Conservation (phyloP, 2,329 filamentous ascomycete species). For the Cryphonectria japonica region DNA sequence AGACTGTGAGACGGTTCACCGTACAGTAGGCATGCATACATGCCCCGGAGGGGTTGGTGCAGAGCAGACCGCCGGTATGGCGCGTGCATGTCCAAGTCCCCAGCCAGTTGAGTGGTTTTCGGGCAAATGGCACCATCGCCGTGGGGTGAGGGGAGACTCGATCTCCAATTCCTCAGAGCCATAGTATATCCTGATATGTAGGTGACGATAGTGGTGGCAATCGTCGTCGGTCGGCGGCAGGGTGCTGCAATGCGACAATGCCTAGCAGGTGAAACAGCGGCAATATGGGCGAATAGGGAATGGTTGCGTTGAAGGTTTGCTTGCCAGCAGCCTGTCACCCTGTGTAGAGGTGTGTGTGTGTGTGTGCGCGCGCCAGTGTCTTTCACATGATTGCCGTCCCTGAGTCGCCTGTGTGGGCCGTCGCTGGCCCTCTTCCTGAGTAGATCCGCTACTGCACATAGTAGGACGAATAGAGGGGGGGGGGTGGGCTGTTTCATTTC, state of each 20-base stretch:
- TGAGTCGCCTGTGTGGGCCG: not conserved
- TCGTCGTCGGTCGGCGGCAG: not conserved
- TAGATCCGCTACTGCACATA: not conserved
- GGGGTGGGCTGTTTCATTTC: not conserved
- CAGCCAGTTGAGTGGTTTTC: not conserved
- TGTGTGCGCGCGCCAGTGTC: not conserved
- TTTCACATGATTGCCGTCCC: not conserved
- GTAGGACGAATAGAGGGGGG: not conserved
- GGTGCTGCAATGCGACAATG: not conserved
- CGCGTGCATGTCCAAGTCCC: not conserved
- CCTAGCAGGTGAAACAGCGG: not conserved
- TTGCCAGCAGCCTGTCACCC: not conserved
- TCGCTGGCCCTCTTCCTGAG: not conserved
- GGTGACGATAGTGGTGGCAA: not conserved
- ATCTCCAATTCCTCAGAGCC: not conserved
- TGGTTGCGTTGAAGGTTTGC: not conserved
- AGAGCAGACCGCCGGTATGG: constrained; percentile 12
- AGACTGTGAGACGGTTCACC: constrained; percentile 8
- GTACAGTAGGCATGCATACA: constrained; percentile 9
- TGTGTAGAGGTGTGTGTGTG: not conserved
- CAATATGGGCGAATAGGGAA: constrained; percentile 1
- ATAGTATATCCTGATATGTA: not conserved
- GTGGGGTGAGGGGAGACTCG: not conserved
- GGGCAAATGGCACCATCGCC: not conserved
- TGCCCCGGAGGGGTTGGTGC: constrained; percentile 2